Percentiles rank a stretch among this genome's conserved stretches.
phyloP scores from a whole-genome alignment of 2,329 filamentous ascomycete genomes.

The Neonectria neomacrospora region DNA sequence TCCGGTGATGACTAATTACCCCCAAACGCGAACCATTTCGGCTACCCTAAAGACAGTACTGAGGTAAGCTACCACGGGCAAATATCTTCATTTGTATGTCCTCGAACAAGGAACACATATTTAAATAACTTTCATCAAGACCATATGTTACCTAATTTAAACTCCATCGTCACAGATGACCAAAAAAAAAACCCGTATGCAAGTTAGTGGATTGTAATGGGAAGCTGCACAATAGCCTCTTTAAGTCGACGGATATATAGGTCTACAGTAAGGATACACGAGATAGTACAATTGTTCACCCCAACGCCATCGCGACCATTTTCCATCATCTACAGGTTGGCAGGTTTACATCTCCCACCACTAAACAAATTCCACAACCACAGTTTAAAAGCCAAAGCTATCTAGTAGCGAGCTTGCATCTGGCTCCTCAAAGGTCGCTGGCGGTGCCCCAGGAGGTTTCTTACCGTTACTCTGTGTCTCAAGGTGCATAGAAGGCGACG shows the following conservation, averaged over 20 bases:
- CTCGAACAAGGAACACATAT: neutral
- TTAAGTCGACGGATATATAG: neutral
- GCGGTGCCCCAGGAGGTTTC: slow-evolving; percentile 64
- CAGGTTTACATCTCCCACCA: neutral
- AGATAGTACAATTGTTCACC: slow-evolving; percentile 14
- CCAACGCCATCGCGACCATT: neutral
- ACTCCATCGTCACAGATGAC: neutral
- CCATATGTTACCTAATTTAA: neutral
- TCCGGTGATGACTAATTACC: neutral
- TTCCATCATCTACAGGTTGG: neutral
- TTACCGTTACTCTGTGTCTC: slow-evolving; percentile 54
- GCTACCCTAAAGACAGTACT: neutral
- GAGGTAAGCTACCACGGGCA: neutral
- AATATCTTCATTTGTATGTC: neutral
- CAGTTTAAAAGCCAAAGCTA: slow-evolving; percentile 85
- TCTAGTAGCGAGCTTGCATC: slow-evolving; percentile 88
- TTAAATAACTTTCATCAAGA: neutral
- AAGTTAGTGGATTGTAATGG: neutral
- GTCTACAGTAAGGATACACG: slow-evolving; percentile 11
- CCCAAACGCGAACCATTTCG: neutral
- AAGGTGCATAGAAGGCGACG: slow-evolving; percentile 55
- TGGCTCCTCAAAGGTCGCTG: slow-evolving; percentile 91
- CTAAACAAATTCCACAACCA: neutral
- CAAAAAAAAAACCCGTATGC: too few species aligned
- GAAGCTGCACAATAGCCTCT: neutral